Evolutionary conservation across 148 eudicot species (phyloP).

Genomic region (Fagopyrum tataricum): DNA sequence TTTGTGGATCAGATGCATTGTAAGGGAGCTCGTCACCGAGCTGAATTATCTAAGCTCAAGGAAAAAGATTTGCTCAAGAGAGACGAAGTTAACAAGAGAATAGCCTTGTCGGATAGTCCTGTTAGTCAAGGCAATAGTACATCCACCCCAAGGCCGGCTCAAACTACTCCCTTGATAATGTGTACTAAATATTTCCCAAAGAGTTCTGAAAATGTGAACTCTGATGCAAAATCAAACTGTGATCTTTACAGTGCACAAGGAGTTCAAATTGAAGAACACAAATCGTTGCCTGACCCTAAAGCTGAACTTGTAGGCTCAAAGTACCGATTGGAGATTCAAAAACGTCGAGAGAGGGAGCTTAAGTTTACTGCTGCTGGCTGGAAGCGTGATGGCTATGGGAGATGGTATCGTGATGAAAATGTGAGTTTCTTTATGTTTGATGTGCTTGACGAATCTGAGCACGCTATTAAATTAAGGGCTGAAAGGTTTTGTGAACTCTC

Average conservation of each 20-base stretch:
- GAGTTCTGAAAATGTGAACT: neutral
- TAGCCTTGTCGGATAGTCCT: slow-evolving; percentile 33
- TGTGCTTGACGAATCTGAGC: neutral
- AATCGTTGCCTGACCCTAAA: slow-evolving; percentile 2
- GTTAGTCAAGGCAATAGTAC: neutral
- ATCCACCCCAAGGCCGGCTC: slow-evolving; percentile 7
- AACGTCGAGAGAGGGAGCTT: slow-evolving; percentile 40
- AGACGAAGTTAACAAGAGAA: slow-evolving; percentile 36
- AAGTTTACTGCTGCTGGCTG: slow-evolving; percentile 66
- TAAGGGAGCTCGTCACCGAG: slow-evolving; percentile 42
- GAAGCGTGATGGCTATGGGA: slow-evolving; percentile 61
- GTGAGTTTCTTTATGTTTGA: slow-evolving; percentile 22
- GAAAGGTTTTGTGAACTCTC: neutral
- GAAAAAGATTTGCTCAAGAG: slow-evolving; percentile 26
- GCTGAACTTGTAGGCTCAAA: slow-evolving; percentile 8
- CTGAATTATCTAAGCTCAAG: slow-evolving; percentile 34
- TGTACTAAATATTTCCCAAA: slow-evolving; percentile 4
- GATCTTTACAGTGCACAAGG: neutral
- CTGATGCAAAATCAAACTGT: slow-evolving; percentile 8
- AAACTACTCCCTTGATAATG: slow-evolving; percentile 35
- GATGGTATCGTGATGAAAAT: slow-evolving; percentile 62
- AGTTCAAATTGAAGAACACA: neutral
- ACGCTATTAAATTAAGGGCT: neutral
- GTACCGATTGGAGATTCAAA: slow-evolving; percentile 20
- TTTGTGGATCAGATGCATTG: slow-evolving; percentile 32